Conservation (phyloP, 73 alveolate genomes). For the Effrenium voratum region DNA sequence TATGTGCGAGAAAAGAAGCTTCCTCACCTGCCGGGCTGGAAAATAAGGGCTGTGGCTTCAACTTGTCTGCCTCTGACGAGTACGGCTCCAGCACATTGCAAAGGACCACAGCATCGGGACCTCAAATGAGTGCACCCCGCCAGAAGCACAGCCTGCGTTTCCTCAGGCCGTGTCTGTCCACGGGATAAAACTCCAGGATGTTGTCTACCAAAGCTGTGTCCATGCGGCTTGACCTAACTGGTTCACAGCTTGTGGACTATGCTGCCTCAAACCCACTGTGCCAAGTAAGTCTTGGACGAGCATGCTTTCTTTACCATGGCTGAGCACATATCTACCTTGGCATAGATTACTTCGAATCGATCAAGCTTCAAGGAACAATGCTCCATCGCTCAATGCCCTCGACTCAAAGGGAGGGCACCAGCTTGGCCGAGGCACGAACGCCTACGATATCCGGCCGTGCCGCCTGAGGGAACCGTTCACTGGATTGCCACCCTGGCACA, state of each 20-base stretch:
- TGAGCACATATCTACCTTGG: conserved; percentile 75
- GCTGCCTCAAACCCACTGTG: background rate
- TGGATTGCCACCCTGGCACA: background rate
- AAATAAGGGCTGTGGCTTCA: background rate
- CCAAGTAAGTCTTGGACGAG: background rate
- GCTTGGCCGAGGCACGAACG: background rate
- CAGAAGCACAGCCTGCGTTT: background rate
- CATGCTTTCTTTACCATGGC: conserved; percentile 54
- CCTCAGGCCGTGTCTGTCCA: background rate
- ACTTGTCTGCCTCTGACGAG: conserved; percentile 15
- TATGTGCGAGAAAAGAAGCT: conserved; percentile 34
- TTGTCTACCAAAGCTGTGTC: conserved; percentile 37
- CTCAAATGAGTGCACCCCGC: background rate
- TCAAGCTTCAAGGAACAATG: too few relatives aligned
- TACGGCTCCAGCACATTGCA: conserved; percentile 75
- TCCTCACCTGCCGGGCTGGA: background rate
- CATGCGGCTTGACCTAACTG: conserved; percentile 49
- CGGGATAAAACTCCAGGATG: conserved; percentile 61
- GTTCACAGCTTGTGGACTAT: background rate
- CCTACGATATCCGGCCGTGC: background rate
- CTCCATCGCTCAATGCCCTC: too few relatives aligned
- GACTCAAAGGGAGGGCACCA: too few relatives aligned
- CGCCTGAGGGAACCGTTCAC: background rate
- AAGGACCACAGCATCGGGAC: conserved; percentile 87
- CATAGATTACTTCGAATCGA: too few relatives aligned